These are phyloP conservation scores for Epichloe hybrida DNA, from an alignment of 2,329 filamentous ascomycete genomes.

Conservation along the genomic window DNA sequence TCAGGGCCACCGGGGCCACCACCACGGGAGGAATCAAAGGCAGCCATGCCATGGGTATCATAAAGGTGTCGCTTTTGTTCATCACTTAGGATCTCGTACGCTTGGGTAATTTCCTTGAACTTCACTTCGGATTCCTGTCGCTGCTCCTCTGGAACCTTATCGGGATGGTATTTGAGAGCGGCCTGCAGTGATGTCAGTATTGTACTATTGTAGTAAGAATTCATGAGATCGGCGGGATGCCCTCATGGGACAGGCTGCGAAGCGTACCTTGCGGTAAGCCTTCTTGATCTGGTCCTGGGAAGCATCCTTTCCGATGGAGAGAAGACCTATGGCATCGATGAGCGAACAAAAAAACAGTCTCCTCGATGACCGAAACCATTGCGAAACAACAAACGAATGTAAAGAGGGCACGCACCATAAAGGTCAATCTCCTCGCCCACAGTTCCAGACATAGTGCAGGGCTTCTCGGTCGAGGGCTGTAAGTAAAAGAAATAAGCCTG, in stretches of 20 bases:
- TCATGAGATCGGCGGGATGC: not conserved
- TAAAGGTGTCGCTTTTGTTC: constrained; percentile 87
- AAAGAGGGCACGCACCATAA: constrained; percentile 34
- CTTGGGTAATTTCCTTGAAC: constrained; percentile 87
- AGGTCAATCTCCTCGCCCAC: constrained; percentile 37
- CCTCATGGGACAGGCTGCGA: not conserved
- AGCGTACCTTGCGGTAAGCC: constrained; percentile 77
- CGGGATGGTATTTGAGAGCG: constrained; percentile 78
- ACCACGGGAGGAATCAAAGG: constrained; percentile 67
- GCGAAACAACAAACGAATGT: too few relatives aligned
- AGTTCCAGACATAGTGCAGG: constrained; percentile 12
- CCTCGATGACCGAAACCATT: not conserved
- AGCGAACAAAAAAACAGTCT: not conserved
- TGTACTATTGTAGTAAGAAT: not conserved
- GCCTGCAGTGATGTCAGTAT: constrained; percentile 38
- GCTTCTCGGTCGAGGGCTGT: not conserved
- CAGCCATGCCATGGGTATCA: constrained; percentile 89
- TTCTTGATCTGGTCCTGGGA: constrained; percentile 80
- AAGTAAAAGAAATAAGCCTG: not conserved
- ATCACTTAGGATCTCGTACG: constrained; percentile 95
- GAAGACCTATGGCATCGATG: constrained; percentile 45
- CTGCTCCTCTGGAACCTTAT: constrained; percentile 83
- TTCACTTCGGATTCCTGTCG: constrained; percentile 75
- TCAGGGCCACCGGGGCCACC: constrained; percentile 54
- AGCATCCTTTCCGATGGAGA: constrained; percentile 60